Evolutionary conservation across 148 eudicot species (phyloP).

Genomic region (Rhododendron ovatum): DNA sequence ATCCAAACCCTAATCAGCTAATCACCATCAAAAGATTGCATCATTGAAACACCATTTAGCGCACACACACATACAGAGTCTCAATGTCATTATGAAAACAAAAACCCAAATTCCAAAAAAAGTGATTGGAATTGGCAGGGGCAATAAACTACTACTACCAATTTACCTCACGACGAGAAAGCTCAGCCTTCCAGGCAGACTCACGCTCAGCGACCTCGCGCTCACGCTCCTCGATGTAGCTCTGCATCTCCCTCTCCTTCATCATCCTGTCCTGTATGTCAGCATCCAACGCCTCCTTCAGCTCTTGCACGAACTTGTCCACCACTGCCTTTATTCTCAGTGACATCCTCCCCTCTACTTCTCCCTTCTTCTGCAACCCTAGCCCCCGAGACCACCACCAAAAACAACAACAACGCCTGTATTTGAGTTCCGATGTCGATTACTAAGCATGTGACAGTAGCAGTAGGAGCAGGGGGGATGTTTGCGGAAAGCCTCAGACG

Average conservation of each 20-base stretch:
- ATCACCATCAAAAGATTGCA: not conserved
- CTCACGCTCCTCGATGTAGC: conserved; percentile 88
- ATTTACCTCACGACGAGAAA: conserved; percentile 95
- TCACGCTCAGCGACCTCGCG: conserved; percentile 98
- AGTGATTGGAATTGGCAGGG: not conserved
- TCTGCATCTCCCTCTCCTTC: conserved; percentile 99
- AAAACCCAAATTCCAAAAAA: not conserved
- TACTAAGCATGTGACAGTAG: not conserved
- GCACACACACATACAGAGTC: not conserved
- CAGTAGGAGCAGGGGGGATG: not conserved
- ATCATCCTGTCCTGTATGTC: conserved; percentile 91
- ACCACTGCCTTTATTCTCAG: conserved; percentile 86
- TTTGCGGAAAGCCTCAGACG: not conserved
- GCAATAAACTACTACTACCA: not conserved
- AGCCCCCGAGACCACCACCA: not conserved
- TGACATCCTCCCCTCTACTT: conserved; percentile 42
- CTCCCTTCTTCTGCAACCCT: not conserved
- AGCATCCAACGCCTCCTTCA: conserved; percentile 92
- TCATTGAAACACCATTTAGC: not conserved
- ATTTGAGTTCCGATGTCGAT: not conserved
- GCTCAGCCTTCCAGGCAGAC: conserved; percentile 98
- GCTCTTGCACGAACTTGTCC: conserved; percentile 84
- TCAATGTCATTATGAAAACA: not conserved
- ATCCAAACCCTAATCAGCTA: not conserved
- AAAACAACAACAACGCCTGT: not conserved